These are phyloP conservation scores for Russula emetica DNA, from an alignment of 768 basidiomycete genomes.

Conservation along the genomic window DNA sequence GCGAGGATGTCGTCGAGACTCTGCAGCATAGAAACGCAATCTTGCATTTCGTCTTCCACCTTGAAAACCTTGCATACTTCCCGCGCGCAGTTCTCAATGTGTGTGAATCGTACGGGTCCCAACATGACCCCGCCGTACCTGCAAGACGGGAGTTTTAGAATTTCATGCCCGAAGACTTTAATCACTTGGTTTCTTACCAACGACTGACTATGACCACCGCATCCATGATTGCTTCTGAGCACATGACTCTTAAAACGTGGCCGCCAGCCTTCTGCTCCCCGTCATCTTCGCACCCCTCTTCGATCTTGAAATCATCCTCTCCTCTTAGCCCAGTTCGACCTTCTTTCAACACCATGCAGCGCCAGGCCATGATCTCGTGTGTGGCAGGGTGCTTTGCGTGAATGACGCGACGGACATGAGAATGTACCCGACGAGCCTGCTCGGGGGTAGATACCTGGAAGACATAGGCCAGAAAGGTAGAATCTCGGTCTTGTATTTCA, in stretches of 20 bases:
- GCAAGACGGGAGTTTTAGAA: not conserved
- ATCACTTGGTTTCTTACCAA: slow-evolving; percentile 45
- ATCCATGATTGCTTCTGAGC: slow-evolving; percentile 64
- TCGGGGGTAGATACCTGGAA: slow-evolving; percentile 50
- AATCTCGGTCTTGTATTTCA: slow-evolving; percentile 72
- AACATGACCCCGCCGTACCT: slow-evolving; percentile 83
- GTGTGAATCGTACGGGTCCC: slow-evolving; percentile 68
- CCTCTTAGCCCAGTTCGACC: slow-evolving; percentile 63
- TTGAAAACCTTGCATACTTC: slow-evolving; percentile 73
- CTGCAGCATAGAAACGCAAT: slow-evolving; percentile 50
- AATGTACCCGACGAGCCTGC: slow-evolving; percentile 47
- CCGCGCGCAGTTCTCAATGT: slow-evolving; percentile 69
- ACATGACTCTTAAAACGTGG: slow-evolving; percentile 62
- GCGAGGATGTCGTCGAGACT: slow-evolving; percentile 59
- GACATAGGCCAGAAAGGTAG: slow-evolving; percentile 63
- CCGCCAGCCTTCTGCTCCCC: slow-evolving; percentile 71
- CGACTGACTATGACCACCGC: slow-evolving; percentile 76
- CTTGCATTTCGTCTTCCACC: slow-evolving; percentile 62
- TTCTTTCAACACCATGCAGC: slow-evolving; percentile 66
- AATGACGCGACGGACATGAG: slow-evolving; percentile 52
- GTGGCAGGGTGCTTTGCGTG: slow-evolving; percentile 57
- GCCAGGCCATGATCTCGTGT: slow-evolving; percentile 75
- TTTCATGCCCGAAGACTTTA: not conserved
- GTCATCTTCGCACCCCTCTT: slow-evolving; percentile 64
- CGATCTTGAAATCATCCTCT: slow-evolving; percentile 71